These are phyloP conservation scores for Hyaloscypha finlandica DNA, from an alignment of 495 filamentous ascomycete genomes.

Conservation along the genomic window DNA sequence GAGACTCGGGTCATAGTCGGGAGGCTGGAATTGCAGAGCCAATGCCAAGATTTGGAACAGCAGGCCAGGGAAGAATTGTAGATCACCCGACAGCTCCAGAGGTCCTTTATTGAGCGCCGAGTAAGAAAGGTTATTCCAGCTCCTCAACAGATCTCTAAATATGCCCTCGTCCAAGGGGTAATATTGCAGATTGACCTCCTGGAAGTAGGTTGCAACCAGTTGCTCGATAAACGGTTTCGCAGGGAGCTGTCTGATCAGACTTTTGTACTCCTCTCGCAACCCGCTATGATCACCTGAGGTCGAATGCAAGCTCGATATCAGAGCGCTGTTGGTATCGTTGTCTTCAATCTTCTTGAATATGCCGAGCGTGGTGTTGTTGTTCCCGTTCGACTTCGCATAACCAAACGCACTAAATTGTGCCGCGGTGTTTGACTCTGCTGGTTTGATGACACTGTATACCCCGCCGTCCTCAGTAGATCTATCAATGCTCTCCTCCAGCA, in stretches of 20 bases:
- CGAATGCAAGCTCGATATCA: slow-evolving; percentile 26
- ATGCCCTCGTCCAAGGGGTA: slow-evolving; percentile 53
- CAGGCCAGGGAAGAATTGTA: slow-evolving; percentile 56
- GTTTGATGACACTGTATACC: slow-evolving; percentile 13
- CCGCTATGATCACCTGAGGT: slow-evolving; percentile 34
- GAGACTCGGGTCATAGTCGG: slow-evolving; percentile 46
- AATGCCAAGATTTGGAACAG: slow-evolving; percentile 59
- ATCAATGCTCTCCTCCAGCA: slow-evolving; percentile 32
- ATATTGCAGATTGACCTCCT: slow-evolving; percentile 62
- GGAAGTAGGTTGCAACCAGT: slow-evolving; percentile 56
- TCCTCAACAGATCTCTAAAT: slow-evolving; percentile 48
- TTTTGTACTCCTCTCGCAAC: slow-evolving; percentile 52
- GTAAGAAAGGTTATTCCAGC: slow-evolving; percentile 53
- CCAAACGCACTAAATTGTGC: slow-evolving; percentile 44
- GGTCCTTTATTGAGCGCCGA: slow-evolving; percentile 45
- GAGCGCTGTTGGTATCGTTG: slow-evolving; percentile 25
- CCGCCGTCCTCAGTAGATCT: slow-evolving; percentile 6
- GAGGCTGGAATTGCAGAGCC: slow-evolving; percentile 54
- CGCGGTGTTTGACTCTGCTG: slow-evolving; percentile 27
- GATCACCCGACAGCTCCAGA: slow-evolving; percentile 41
- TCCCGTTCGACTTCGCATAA: slow-evolving; percentile 44
- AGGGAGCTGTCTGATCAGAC: slow-evolving; percentile 54
- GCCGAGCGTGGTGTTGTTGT: slow-evolving; percentile 46
- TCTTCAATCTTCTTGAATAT: slow-evolving; percentile 53
- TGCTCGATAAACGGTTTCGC: slow-evolving; percentile 52